Evolutionary conservation across 208 protist genomes (phyloP).

Genomic region (Vickermania ingenoplastis): DNA sequence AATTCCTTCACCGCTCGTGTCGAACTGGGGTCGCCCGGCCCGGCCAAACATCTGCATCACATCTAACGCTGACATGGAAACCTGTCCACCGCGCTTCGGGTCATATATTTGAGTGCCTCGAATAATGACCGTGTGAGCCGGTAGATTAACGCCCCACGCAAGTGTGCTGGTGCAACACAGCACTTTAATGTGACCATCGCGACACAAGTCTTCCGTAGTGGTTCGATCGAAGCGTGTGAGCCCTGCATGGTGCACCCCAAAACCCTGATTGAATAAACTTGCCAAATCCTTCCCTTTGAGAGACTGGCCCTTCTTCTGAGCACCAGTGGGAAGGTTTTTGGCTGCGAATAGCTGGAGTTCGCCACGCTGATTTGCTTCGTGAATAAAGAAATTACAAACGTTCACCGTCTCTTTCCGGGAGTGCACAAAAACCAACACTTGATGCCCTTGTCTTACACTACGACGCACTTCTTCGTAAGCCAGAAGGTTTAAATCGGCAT

Average conservation of each 20-base stretch:
- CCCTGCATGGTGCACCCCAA: constrained; percentile 96
- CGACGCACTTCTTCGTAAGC: constrained; percentile 68
- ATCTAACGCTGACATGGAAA: constrained; percentile 97
- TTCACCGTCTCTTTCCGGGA: constrained; percentile 95
- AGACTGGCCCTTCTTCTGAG: constrained; percentile 33
- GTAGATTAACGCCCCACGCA: constrained; percentile 99
- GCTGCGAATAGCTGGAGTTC: constrained; percentile 56
- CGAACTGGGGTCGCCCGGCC: constrained; percentile 98
- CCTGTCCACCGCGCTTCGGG: constrained; percentile 89
- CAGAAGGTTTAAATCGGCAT: constrained; percentile 35
- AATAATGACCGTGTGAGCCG: constrained; percentile 98
- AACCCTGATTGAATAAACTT: constrained; percentile 81
- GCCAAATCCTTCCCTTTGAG: constrained; percentile 84
- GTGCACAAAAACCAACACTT: constrained; percentile 99
- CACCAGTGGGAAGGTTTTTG: constrained; percentile 26
- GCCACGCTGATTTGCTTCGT: constrained; percentile 60
- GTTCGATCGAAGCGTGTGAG: constrained; percentile 93
- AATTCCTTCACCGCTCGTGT: constrained; percentile 95
- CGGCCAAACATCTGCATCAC: constrained; percentile 99
- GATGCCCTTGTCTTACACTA: constrained; percentile 90
- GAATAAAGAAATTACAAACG: constrained; percentile 84
- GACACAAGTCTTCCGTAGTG: constrained; percentile 93
- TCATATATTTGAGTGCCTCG: constrained; percentile 95
- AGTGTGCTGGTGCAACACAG: constrained; percentile 98
- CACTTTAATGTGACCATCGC: constrained; percentile 89